Evolutionary conservation across 129 eudicot genomes (phyloP), one percentile per base, ranked within the genome.

Genomic region (Pittosporum tobira): DNA sequence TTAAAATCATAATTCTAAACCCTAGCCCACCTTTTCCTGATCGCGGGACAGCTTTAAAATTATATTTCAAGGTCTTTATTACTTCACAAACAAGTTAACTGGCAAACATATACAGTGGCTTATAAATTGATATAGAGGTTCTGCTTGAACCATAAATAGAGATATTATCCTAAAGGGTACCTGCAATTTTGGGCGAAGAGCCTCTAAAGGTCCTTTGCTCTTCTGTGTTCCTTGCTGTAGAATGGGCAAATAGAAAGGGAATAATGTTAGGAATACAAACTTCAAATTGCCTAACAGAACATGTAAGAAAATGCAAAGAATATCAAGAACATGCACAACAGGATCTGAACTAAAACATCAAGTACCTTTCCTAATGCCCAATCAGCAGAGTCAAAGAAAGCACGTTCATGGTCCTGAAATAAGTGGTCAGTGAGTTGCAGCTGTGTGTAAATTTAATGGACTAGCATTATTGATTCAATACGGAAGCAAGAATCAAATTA

Each of bases 281-380:
- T 43, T 28, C 22, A 22, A 16, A 48, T 22, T 0, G 19, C 34
- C 28, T 14, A 22, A 48, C 36, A 60, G 18, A 24, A 14, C 12
- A 51, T 7, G 7, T 38, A 6, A 6, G 9, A n/a, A 51, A 21
- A 19, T 31, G 48, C 21, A 40, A 59, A 40, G 3, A 38, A 8
- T 25, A 15, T 23, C 2, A 58, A 28, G 1, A 23, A 36, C 19
- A 40, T 4, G 34, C 2, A 11, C n/a, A n/a, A n/a, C n/a, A n/a
- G 25, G 47, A 56, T 6, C 16, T 51, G 30, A 20, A 66, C 38
- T n/a, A 22, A 43, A 52, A 28, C 31, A 22, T 48, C n/a, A 51
- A 13, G 49, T 78, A 89, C 97, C 95, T 89, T 89, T 62, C 88
- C 91, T n/a, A 89, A 54, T 16, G 95, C 97, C 97, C 97, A 89